These are phyloP conservation scores for Golubevia pallescens DNA, from an alignment of 1,284 basidiomycete genomes.

Conservation along the genomic window DNA sequence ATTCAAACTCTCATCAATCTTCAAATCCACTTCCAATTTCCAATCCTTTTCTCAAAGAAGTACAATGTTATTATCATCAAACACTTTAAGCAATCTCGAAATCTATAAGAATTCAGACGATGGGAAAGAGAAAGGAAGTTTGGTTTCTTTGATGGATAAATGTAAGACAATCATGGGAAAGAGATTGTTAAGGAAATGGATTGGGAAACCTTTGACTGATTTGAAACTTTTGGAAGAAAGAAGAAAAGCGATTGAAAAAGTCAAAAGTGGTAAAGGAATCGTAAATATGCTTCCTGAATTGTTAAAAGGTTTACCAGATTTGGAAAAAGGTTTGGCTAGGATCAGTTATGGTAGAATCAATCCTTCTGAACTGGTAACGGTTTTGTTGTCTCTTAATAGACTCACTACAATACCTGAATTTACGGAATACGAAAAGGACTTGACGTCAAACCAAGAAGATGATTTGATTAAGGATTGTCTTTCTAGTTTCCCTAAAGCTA, in stretches of 20 bases:
- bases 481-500: slow-evolving; percentile 21
- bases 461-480: slow-evolving; percentile 34
- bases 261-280: slow-evolving; percentile 22
- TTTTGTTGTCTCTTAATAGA: slow-evolving; percentile 47
- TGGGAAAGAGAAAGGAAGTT: slow-evolving; percentile 33
- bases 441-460: slow-evolving; percentile 6
- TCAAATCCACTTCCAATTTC: slow-evolving; percentile 30
- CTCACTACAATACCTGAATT: slow-evolving; percentile 41
- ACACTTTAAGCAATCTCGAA: slow-evolving; percentile 46
- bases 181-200: slow-evolving; percentile 50
- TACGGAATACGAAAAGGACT: slow-evolving; percentile 13
- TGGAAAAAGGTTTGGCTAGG: slow-evolving; percentile 53
- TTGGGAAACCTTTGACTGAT: slow-evolving; percentile 50
- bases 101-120: slow-evolving; percentile 22
- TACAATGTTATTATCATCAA: slow-evolving; percentile 48
- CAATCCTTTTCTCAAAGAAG: slow-evolving; percentile 37
- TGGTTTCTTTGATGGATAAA: slow-evolving; percentile 58
- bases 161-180: slow-evolving; percentile 56
- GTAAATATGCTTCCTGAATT: slow-evolving; percentile 55
- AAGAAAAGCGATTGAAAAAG: slow-evolving; percentile 34
- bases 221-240: slow-evolving; percentile 22
- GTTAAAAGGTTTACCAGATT: slow-evolving; percentile 71
- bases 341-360: slow-evolving; percentile 50
- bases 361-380: slow-evolving; percentile 48
- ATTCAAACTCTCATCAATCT: slow-evolving; percentile 18